Evolutionary conservation across 305 asterid species (phyloP).

Genomic region (Fraxinus floribunda): DNA sequence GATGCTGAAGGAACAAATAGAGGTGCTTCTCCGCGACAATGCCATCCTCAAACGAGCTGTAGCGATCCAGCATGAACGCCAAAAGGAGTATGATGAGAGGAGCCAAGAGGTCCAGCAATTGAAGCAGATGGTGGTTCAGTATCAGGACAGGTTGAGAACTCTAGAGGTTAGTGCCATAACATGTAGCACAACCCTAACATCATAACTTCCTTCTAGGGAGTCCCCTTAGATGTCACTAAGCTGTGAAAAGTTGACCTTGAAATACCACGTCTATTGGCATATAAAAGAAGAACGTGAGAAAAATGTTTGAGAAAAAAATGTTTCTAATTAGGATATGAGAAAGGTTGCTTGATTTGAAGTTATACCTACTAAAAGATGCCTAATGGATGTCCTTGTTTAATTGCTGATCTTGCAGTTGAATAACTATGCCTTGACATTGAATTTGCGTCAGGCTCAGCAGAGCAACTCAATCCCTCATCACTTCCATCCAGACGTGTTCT

Average conservation of each 20-base stretch:
- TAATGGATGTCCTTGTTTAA: neutral
- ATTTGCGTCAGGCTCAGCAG: constrained; percentile 63
- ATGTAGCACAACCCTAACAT: no score
- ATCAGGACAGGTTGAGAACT: constrained; percentile 67
- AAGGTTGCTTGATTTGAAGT: neutral
- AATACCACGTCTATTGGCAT: neutral
- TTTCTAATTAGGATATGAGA: neutral
- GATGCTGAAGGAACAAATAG: constrained; percentile 63
- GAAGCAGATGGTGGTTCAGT: constrained; percentile 62
- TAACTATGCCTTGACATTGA: constrained; percentile 63
- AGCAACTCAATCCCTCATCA: constrained; percentile 55
- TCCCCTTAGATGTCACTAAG: neutral
- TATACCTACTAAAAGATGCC: neutral
- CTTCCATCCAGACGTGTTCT: constrained; percentile 65
- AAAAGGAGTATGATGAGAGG: constrained; percentile 64
- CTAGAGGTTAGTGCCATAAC: constrained; percentile 40
- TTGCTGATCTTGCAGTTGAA: constrained; percentile 31
- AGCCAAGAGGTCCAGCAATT: constrained; percentile 58
- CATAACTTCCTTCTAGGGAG: neutral
- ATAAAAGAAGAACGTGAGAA: neutral
- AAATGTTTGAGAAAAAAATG: neutral
- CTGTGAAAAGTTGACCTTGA: neutral
- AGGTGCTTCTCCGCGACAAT: constrained; percentile 53
- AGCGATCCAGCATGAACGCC: constrained; percentile 72
- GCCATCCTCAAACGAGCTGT: constrained; percentile 72